Evolutionary conservation across 495 filamentous ascomycete genomes (phyloP), one percentile per base, ranked within the genome.

Genomic region (Xylaria venustula): DNA sequence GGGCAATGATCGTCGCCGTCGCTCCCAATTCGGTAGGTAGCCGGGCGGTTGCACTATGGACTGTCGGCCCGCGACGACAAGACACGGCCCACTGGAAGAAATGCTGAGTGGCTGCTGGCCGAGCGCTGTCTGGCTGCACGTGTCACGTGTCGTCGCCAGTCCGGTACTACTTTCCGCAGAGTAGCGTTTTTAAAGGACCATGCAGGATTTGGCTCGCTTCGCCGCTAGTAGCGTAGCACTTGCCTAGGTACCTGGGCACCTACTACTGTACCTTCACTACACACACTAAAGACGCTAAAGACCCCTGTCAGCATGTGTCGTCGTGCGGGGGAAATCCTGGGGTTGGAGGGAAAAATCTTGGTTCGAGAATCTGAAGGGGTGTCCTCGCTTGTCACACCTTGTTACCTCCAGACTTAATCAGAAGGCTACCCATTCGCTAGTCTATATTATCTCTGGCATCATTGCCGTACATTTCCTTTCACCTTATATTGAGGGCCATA

Each of bases 141-240:
- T 17, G 59, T 57, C 61, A 66, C 37, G 22, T 54, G 53, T 44
- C 17, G 12, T n/a, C n/a, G n/a, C n/a, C 12, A 14, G 49, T 40
- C 61, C 68, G 68, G 63, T 66, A 64, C 58, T 49, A 44, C 44
- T 30, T 71, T 64, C 68, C 68, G 68, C 66, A 60, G 54, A 34
- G 58, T 36, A 58, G 61, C 56, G 58, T 60, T 61, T n/a, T 11
- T 15, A 32, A 55, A 55, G 53, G 53, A 55, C 53, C 54, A 58
- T 58, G 54, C 54, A 26, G 44, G 19, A 5, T 12, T 45, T 58
- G 60, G 30, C 30, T 34, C 30, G n/a, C 30, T 5, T 34, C 11
- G 30, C 30, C 30, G 30, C 5, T 34, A 34, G 30, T 34, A 34
- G n/a, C 30, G 30, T 34, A 34, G 30, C 11, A 34, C 11, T 11